These are phyloP conservation scores for Termitomyces sp. DNA, from an alignment of 768 basidiomycete species.

Conservation along the genomic window DNA sequence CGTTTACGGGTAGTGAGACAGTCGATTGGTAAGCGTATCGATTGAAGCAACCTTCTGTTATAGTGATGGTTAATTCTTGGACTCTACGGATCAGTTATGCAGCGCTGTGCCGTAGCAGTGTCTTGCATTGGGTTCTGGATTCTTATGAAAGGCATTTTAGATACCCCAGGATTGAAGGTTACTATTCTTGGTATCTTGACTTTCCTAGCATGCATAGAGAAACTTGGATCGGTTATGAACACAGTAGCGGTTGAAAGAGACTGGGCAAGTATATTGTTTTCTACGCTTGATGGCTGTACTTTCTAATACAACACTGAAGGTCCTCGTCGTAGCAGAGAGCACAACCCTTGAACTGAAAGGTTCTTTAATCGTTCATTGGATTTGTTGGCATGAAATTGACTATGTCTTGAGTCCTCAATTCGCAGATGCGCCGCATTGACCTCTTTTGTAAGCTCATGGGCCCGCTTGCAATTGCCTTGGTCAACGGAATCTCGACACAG, in stretches of 20 bases:
- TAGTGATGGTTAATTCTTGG: not conserved
- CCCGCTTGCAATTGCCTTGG: conserved; percentile 22
- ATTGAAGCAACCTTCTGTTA: conserved; percentile 2
- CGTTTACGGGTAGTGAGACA: conserved; percentile 22
- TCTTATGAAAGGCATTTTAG: conserved; percentile 1
- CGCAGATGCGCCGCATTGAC: conserved; percentile 30
- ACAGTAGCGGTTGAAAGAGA: conserved; percentile 25
- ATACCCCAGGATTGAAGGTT: not conserved
- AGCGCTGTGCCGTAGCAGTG: conserved; percentile 18
- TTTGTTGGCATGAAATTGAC: conserved; percentile 7
- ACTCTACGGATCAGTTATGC: conserved; percentile 12
- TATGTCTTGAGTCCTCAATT: conserved; percentile 19
- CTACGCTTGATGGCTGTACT: not conserved
- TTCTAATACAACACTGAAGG: not conserved
- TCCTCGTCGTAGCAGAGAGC: conserved; percentile 8
- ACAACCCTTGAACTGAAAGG: conserved; percentile 3
- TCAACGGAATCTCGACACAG: conserved; percentile 21
- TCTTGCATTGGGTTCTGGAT: conserved; percentile 22
- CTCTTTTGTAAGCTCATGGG: conserved; percentile 26
- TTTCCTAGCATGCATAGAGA: conserved; percentile 25
- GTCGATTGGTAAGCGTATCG: conserved; percentile 18
- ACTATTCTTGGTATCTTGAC: conserved; percentile 5
- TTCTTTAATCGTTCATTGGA: not conserved
- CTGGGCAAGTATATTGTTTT: conserved; percentile 19
- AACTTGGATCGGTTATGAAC: conserved; percentile 24